Percentiles rank a stretch among this genome's conserved stretches.
Evolutionary conservation across 2,329 filamentous ascomycete species (phyloP).

Genomic region (Emergomyces pasteurianus): DNA sequence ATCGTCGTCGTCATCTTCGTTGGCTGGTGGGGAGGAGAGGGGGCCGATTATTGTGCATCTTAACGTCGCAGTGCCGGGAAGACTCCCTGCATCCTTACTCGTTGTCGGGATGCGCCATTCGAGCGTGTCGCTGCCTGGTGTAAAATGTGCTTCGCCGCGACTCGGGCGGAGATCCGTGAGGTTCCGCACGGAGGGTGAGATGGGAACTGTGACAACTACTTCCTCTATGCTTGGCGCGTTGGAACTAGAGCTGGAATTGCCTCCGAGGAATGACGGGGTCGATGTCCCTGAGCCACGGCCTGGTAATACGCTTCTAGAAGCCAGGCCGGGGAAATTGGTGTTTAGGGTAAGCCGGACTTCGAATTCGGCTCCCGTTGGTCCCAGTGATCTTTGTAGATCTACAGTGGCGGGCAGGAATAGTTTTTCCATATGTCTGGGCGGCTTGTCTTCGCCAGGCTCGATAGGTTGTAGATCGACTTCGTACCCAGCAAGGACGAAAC

Average conservation of each 20-base stretch:
- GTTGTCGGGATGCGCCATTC: conserved; percentile 68
- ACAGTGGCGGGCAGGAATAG: conserved; percentile 72
- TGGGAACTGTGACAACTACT: conserved; percentile 62
- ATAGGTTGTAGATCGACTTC: conserved; percentile 81
- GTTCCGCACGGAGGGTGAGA: conserved; percentile 69
- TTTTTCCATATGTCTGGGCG: conserved; percentile 43
- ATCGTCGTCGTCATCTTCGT: conserved; percentile 36
- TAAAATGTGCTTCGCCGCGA: conserved; percentile 73
- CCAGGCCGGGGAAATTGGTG: conserved; percentile 47
- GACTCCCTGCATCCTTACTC: conserved; percentile 55
- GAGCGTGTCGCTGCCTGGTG: conserved; percentile 55
- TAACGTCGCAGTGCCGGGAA: conserved; percentile 58
- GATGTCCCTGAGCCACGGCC: conserved; percentile 35
- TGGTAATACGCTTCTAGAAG: conserved; percentile 24
- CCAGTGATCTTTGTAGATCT: conserved; percentile 71
- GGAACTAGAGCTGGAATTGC: conserved; percentile 43
- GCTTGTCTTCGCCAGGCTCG: conserved; percentile 45
- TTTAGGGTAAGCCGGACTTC: conserved; percentile 68
- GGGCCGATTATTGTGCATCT: conserved; percentile 69
- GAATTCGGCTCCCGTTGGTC: conserved; percentile 66
- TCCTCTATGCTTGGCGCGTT: conserved; percentile 59
- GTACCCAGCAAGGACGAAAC: conserved; percentile 87
- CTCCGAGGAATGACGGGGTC: conserved; percentile 37
- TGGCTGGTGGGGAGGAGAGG: conserved; percentile 31
- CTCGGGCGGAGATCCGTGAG: conserved; percentile 70